These are phyloP conservation scores for Saccharomyces hybrid DNA, from an alignment of 1,139 yeast species.

Conservation along the genomic window DNA sequence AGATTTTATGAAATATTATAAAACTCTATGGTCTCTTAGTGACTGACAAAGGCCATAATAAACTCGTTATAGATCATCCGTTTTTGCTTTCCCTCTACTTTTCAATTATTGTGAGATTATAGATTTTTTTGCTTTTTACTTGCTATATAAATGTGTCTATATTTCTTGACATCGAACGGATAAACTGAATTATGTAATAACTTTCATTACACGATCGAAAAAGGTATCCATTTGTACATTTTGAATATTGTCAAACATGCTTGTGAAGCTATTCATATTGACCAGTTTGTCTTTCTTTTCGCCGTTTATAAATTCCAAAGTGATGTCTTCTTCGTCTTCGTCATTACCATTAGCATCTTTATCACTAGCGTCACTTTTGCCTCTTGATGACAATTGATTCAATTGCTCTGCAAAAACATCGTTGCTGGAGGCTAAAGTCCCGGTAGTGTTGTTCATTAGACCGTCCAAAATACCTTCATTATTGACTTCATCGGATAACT, in stretches of 20 bases:
- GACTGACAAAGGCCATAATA: too few species aligned
- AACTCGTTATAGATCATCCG: too few species aligned
- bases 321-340: constrained; percentile 17
- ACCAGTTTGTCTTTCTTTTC: constrained; percentile 34
- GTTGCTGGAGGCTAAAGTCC: neutral
- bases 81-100: too few species aligned
- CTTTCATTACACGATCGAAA: constrained; percentile 70
- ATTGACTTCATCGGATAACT: constrained; percentile 34
- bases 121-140: neutral
- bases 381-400: constrained; percentile 12
- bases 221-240: constrained; percentile 62
- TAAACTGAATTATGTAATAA: constrained; percentile 33
- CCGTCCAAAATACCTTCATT: constrained; percentile 32
- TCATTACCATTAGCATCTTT: constrained; percentile 8
- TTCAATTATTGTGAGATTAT: too few species aligned
- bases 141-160: neutral
- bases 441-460: constrained; percentile 16
- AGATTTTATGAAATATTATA: neutral
- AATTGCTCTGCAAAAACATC: constrained; percentile 15
- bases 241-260: constrained; percentile 65
- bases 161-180: neutral
- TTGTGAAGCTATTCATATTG: constrained; percentile 59
- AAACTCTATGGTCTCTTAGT: neutral
- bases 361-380: constrained; percentile 5
- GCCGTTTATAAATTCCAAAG: constrained; percentile 34